Evolutionary conservation across 2,329 filamentous ascomycete species (phyloP).

Genomic region (Pseudopyrenochaeta lycopersici): DNA sequence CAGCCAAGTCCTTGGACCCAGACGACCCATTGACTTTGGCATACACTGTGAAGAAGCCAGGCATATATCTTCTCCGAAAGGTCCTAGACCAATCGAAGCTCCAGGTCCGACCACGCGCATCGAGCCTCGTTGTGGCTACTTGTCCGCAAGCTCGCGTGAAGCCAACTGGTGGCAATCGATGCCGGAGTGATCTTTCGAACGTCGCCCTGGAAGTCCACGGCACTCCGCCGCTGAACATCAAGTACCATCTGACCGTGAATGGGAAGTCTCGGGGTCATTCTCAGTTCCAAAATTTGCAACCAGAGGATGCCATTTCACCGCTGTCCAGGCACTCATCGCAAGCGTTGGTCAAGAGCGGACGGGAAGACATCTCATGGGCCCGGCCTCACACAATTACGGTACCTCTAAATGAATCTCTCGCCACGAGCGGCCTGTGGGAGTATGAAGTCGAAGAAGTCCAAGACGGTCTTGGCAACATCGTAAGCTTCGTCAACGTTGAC

Average conservation of each 20-base stretch:
- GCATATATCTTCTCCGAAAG: conserved; percentile 83
- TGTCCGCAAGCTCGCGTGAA: conserved; percentile 84
- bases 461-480: conserved; percentile 87
- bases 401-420: conserved; percentile 89
- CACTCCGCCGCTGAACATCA: conserved; percentile 89
- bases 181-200: conserved; percentile 87
- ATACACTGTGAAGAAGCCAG: conserved; percentile 82
- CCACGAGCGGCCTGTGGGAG: conserved; percentile 79
- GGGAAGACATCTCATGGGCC: conserved; percentile 82
- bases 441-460: conserved; percentile 93
- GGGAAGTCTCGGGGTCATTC: conserved; percentile 83
- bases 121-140: conserved; percentile 82
- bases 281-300: conserved; percentile 86
- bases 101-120: conserved; percentile 79
- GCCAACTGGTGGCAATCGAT: conserved; percentile 72
- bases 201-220: conserved; percentile 84
- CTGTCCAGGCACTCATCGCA: conserved; percentile 69
- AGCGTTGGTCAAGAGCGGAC: conserved; percentile 64
- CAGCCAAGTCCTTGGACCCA: conserved; percentile 56
- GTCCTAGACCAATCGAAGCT: conserved; percentile 94
- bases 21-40: conserved; percentile 72
- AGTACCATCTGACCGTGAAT: conserved; percentile 90
- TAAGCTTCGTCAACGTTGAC: conserved; percentile 72
- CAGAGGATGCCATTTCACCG: conserved; percentile 83
- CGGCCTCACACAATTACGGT: conserved; percentile 77